These are phyloP conservation scores for Fusarium succisae DNA, from an alignment of 2,329 filamentous ascomycete species.

Conservation along the genomic window DNA sequence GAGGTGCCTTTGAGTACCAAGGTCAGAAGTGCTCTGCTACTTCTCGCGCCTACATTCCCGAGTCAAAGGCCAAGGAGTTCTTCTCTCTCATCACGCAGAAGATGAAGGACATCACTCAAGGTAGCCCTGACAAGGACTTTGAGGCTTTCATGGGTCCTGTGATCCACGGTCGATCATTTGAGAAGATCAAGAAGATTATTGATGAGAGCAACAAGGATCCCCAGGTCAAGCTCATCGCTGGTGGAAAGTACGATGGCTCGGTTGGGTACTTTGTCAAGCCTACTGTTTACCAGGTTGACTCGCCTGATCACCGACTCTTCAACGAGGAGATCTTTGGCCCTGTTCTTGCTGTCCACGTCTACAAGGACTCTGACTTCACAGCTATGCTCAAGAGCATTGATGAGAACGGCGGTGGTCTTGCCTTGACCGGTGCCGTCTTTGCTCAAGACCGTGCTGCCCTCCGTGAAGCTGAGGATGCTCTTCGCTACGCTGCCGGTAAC, in stretches of 20 bases:
- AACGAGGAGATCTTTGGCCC: slow-evolving; percentile 85
- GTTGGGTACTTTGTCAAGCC: slow-evolving; percentile 86
- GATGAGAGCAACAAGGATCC: slow-evolving; percentile 80
- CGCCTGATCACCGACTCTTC: slow-evolving; percentile 77
- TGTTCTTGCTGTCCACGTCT: slow-evolving; percentile 77
- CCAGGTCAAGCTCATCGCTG: slow-evolving; percentile 75
- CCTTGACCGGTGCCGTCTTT: slow-evolving; percentile 61
- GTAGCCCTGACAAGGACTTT: slow-evolving; percentile 72
- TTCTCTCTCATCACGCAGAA: slow-evolving; percentile 71
- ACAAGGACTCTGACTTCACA: slow-evolving; percentile 69
- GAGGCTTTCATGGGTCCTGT: slow-evolving; percentile 86
- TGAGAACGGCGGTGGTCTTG: slow-evolving; percentile 54
- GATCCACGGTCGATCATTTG: slow-evolving; percentile 82
- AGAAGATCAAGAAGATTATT: slow-evolving; percentile 80
- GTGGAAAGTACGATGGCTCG: slow-evolving; percentile 79
- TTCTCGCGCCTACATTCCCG: slow-evolving; percentile 81
- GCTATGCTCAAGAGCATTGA: slow-evolving; percentile 51
- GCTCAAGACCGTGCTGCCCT: slow-evolving; percentile 58
- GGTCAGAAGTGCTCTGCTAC: slow-evolving; percentile 92
- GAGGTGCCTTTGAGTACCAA: slow-evolving; percentile 89
- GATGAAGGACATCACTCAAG: slow-evolving; percentile 74
- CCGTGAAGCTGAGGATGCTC: slow-evolving; percentile 58
- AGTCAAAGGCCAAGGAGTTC: slow-evolving; percentile 78
- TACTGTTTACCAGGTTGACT: slow-evolving; percentile 79
- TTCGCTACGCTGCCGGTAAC: slow-evolving; percentile 65